These are phyloP conservation scores for Lobosporangium transversale DNA, from an alignment of 192 early-diverging fungal species.

Conservation along the genomic window DNA sequence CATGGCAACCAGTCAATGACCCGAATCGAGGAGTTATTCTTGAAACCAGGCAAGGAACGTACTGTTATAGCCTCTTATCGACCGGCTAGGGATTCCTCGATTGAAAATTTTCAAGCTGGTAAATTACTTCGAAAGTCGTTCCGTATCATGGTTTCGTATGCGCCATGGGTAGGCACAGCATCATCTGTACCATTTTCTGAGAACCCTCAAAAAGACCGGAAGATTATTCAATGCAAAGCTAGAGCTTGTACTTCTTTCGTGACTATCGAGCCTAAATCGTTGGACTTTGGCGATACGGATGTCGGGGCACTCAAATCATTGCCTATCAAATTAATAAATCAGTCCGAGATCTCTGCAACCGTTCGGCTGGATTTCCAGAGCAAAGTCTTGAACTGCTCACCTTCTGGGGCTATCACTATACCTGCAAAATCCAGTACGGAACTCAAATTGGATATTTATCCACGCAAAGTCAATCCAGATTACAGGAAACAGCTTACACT, in stretches of 20 bases:
- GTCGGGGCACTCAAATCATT: constrained; percentile 92
- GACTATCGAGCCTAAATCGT: constrained; percentile 79
- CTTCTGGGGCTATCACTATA: constrained; percentile 74
- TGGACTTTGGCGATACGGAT: constrained; percentile 97
- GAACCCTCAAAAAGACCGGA: constrained; percentile 65
- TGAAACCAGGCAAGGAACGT: constrained; percentile 87
- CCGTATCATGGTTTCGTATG: constrained; percentile 74
- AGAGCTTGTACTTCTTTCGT: constrained; percentile 94
- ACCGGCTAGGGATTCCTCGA: constrained; percentile 70
- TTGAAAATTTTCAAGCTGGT: constrained; percentile 76
- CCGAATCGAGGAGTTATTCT: constrained; percentile 86
- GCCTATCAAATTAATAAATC: constrained; percentile 83
- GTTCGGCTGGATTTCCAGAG: constrained; percentile 91
- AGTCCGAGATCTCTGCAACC: constrained; percentile 84
- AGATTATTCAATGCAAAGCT: constrained; percentile 90
- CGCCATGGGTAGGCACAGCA: constrained; percentile 24
- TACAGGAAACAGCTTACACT: constrained; percentile 97
- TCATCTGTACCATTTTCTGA: constrained; percentile 45
- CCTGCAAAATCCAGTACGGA: constrained; percentile 80
- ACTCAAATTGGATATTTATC: constrained; percentile 94
- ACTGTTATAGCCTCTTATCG: constrained; percentile 83
- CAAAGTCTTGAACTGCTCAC: constrained; percentile 87
- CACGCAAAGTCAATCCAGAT: constrained; percentile 96
- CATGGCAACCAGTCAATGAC: constrained; percentile 58
- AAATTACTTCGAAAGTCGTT: constrained; percentile 75